Evolutionary conservation across 2,329 filamentous ascomycete species (phyloP).

Genomic region (Aspergillus transmontanensis): DNA sequence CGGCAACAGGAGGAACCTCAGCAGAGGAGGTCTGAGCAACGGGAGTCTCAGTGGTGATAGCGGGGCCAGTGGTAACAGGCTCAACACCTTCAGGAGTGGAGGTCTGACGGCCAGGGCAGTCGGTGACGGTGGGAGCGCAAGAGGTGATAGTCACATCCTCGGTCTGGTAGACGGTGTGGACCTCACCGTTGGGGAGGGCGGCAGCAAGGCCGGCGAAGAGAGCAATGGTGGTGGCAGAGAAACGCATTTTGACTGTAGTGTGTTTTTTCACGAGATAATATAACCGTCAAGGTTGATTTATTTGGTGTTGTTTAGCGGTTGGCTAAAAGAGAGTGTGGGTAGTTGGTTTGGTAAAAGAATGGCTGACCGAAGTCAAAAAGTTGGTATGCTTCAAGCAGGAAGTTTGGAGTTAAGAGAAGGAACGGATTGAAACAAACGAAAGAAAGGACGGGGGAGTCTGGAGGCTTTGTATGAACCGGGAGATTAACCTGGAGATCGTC

Average conservation of each 20-base stretch:
- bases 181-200: constrained; percentile 38
- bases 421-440: constrained; percentile 29
- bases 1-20: background rate
- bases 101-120: constrained; percentile 53
- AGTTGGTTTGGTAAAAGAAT: constrained; percentile 44
- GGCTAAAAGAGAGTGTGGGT: constrained; percentile 31
- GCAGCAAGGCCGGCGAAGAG: constrained; percentile 45
- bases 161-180: constrained; percentile 58
- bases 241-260: constrained; percentile 46
- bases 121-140: constrained; percentile 61
- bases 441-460: constrained; percentile 25
- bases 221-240: constrained; percentile 43
- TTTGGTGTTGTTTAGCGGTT: constrained; percentile 4
- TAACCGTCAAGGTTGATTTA: constrained; percentile 36
- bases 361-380: constrained; percentile 48
- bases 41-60: constrained; percentile 10
- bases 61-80: constrained; percentile 16
- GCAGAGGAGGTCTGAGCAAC: background rate
- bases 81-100: constrained; percentile 28
- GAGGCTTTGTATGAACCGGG: constrained; percentile 43
- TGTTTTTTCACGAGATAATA: constrained; percentile 21
- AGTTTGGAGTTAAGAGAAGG: constrained; percentile 34
- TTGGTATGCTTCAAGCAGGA: constrained; percentile 35
- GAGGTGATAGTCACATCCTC: constrained; percentile 65
- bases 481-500: constrained; percentile 41